These are phyloP conservation scores for Sanguinoderma infundibulare DNA, from an alignment of 1,284 basidiomycete genomes.

Conservation along the genomic window DNA sequence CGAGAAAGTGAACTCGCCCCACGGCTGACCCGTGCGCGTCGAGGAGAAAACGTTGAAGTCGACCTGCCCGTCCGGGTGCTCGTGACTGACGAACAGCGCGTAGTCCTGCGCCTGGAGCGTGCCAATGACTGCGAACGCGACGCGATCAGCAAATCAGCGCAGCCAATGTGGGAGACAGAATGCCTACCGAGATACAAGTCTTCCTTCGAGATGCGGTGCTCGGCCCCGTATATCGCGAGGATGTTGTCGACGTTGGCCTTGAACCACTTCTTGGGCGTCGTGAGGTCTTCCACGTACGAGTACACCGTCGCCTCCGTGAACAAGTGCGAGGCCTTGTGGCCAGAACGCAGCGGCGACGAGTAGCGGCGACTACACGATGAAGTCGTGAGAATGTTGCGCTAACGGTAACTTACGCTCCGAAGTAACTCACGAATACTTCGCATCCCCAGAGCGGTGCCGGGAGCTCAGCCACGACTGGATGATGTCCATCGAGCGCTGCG, in stretches of 20 bases:
- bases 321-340: conserved; percentile 68
- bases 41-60: conserved; percentile 71
- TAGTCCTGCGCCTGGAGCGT: conserved; percentile 70
- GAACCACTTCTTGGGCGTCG: conserved; percentile 74
- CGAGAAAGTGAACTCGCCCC: conserved; percentile 72
- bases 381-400: neutral
- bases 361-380: conserved; percentile 49
- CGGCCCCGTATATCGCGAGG: conserved; percentile 54
- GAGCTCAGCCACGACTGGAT: conserved; percentile 56
- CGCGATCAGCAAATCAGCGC: neutral
- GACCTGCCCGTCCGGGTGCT: conserved; percentile 62
- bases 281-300: conserved; percentile 64
- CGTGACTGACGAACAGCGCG: conserved; percentile 71
- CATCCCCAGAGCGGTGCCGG: conserved; percentile 40
- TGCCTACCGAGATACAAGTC: conserved; percentile 69
- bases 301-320: conserved; percentile 72
- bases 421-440: conserved; percentile 35
- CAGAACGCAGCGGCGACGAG: conserved; percentile 60
- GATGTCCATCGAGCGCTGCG: conserved; percentile 60
- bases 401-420: conserved; percentile 13
- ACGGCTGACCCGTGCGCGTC: conserved; percentile 53
- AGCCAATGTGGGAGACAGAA: neutral
- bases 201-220: conserved; percentile 65
- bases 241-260: conserved; percentile 69
- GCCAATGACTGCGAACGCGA: conserved; percentile 59